Conservation (phyloP, 208 protist genomes). For the Wallacemonas sp. region DNA sequence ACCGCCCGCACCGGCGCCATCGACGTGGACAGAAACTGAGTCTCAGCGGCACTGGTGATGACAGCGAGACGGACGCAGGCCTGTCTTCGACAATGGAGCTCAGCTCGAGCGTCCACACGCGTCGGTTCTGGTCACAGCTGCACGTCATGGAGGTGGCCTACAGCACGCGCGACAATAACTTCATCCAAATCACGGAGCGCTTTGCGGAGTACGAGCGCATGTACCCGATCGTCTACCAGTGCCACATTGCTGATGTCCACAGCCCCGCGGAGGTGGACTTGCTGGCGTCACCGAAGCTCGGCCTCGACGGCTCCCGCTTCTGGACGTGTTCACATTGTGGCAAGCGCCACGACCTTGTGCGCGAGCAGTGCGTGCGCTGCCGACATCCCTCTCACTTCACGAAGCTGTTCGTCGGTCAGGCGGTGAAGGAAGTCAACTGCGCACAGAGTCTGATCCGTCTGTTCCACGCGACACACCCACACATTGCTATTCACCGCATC, state of each 20-base stretch:
- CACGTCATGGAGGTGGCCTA: slow-evolving; percentile 64
- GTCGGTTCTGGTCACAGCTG: slow-evolving; percentile 60
- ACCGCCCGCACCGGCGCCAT: slow-evolving; percentile 25
- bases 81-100: background rate
- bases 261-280: slow-evolving; percentile 31
- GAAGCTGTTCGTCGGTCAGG: slow-evolving; percentile 66
- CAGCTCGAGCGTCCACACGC: slow-evolving; percentile 22
- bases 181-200: slow-evolving; percentile 53
- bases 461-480: slow-evolving; percentile 53
- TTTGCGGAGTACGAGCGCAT: slow-evolving; percentile 53
- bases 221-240: slow-evolving; percentile 62
- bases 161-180: slow-evolving; percentile 53
- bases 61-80: background rate
- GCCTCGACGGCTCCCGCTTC: slow-evolving; percentile 41
- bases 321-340: slow-evolving; percentile 61
- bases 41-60: background rate
- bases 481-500: slow-evolving; percentile 46
- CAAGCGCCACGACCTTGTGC: slow-evolving; percentile 44
- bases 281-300: slow-evolving; percentile 24
- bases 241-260: slow-evolving; percentile 21
- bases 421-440: slow-evolving; percentile 49
- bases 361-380: slow-evolving; percentile 63
- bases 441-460: slow-evolving; percentile 36
- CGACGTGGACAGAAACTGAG: slow-evolving; percentile 2
- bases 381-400: slow-evolving; percentile 25